Evolutionary conservation across 176 grass and related monocot genomes (phyloP).

Genomic region (Zea luxurians): DNA sequence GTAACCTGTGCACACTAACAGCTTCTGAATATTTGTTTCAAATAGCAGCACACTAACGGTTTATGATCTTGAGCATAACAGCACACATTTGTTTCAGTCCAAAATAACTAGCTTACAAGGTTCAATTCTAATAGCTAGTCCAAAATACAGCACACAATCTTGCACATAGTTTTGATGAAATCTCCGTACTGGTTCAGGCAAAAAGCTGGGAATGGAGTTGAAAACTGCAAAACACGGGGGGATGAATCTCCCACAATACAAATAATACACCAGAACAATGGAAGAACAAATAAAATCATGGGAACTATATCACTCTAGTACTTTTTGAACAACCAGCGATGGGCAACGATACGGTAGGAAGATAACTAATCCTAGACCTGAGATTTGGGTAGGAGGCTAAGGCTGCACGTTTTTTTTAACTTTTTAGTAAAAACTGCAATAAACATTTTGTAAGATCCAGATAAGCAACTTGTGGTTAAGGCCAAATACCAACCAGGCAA

Average conservation of each 20-base stretch:
- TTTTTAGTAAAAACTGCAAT: not conserved
- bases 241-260: not conserved
- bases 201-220: not conserved
- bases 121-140: too few species aligned
- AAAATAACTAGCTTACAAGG: too few species aligned
- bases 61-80: too few species aligned
- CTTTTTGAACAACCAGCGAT: not conserved
- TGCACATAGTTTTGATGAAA: not conserved
- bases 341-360: constrained; percentile 4
- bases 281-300: not conserved
- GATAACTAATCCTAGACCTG: not conserved
- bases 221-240: not conserved
- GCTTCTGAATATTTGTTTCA: too few species aligned
- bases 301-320: not conserved
- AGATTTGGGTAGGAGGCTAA: not conserved
- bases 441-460: not conserved
- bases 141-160: too few species aligned
- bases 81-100: too few species aligned
- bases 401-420: not conserved
- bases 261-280: not conserved
- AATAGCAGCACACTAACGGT: too few species aligned
- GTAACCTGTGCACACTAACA: too few species aligned
- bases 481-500: not conserved
- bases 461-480: not conserved
- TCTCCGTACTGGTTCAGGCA: not conserved